Base-by-base conservation (phyloP, 2,329 filamentous ascomycete species). In the Fusarium sp. region DNA sequence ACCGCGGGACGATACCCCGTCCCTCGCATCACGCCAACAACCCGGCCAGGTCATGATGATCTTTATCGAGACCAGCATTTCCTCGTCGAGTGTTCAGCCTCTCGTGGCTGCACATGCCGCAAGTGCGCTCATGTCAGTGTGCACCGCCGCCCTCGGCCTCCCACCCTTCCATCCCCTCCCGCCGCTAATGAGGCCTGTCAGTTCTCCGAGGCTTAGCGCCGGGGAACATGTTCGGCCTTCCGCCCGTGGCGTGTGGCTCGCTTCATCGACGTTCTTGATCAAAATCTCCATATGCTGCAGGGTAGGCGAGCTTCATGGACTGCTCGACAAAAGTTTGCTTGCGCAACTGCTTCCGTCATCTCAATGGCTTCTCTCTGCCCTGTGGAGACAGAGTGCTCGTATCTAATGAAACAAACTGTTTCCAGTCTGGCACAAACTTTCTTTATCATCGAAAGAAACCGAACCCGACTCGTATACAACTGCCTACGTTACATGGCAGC, bases 171-270 rank as follows among this genome's bases (percentile, higher is more conserved):
- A 66, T 65, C 61, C 61, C 72, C 64, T 74, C 72, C 72, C 72
- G 72, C 72, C 69, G 72, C 72, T 72, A 74, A 72, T 27, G 42
- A 54, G 71, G 68, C 64, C 68, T 74, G 72, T 72, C 72, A 72
- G 56, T 70, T 66, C 61, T 65, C 62, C 38, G 59, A 66, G 35
- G 40, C 64, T 56, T 74, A 75, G 72, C 72, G 69, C 72, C 72
- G 72, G 72, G 72, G 72, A 74, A 73, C 63, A 40, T 40, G 22
- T 61, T 70, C 18, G 62, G 57, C 62, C 35, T 73, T 73, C 72
- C 72, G 72, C 58, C 18, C 20, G 35, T 63, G 62, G 50, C 31
- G 29, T 56, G 31, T 59, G 24, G 56, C 47, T 73, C 29, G 50
- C 69, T 72, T 57, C 50, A 54, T 34, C 60, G 29, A 34, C 40